Conservation (phyloP, 768 basidiomycete genomes). For the Dendrothele bispora region DNA sequence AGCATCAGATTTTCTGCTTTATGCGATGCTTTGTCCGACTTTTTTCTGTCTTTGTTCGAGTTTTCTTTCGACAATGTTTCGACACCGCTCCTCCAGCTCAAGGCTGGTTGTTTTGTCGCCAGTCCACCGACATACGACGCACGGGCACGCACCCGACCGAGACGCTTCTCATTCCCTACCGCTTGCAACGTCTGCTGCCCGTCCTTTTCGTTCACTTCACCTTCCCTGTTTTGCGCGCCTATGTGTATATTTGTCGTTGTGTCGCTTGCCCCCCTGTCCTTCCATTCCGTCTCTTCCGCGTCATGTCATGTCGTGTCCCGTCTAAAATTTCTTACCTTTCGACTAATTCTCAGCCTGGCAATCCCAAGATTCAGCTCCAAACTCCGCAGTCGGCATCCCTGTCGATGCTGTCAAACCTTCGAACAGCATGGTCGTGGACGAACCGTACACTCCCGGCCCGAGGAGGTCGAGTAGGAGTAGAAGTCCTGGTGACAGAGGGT, state of each 20-base stretch:
- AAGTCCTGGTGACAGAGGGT: conserved; percentile 72
- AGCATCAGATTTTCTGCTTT: background rate
- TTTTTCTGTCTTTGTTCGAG: no score
- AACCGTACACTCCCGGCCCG: conserved; percentile 49
- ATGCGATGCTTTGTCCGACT: no score
- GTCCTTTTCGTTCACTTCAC: background rate
- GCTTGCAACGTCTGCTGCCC: no score
- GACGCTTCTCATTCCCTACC: no score
- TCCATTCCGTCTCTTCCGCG: conserved; percentile 20
- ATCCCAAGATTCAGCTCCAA: conserved; percentile 59
- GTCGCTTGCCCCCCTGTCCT: no score
- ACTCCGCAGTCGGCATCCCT: conserved; percentile 70
- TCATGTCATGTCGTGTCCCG: conserved; percentile 42
- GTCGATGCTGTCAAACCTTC: conserved; percentile 46
- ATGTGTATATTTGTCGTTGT: background rate
- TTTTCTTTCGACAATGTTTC: no score
- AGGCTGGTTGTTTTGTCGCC: no score
- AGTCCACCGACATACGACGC: no score
- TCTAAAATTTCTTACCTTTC: conserved; percentile 36
- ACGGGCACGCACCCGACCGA: conserved; percentile 9
- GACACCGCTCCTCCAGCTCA: no score
- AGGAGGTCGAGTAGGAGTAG: conserved; percentile 77
- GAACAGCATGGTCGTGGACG: conserved; percentile 50
- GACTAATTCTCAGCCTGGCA: conserved; percentile 69
- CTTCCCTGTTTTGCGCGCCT: no score